Percentiles rank a stretch among this genome's conserved stretches.
phyloP scores from a whole-genome alignment of 495 filamentous ascomycete species.

The Xanthoparmelia taractica region DNA sequence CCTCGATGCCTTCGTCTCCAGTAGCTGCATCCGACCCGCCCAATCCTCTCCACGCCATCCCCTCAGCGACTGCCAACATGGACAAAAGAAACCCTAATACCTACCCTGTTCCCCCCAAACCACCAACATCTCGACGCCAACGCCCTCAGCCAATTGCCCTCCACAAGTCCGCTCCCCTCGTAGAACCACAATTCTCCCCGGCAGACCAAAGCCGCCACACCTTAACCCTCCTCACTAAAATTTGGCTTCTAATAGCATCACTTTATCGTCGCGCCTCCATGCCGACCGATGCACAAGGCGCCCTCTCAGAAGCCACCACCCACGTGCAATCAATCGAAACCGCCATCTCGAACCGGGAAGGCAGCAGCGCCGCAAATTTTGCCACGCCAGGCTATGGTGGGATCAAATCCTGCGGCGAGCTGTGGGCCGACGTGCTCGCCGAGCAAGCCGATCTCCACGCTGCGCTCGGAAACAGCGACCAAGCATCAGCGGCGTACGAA shows the following conservation, averaged over 20 bases:
- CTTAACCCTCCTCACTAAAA: slow-evolving; percentile 56
- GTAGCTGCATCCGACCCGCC: slow-evolving; percentile 16
- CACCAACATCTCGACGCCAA: slow-evolving; percentile 25
- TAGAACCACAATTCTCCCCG: slow-evolving; percentile 31
- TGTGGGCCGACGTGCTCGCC: slow-evolving; percentile 71
- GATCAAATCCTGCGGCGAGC: slow-evolving; percentile 65
- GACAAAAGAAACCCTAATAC: slow-evolving; percentile 34
- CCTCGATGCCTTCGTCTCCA: slow-evolving; percentile 12
- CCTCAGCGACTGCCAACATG: slow-evolving; percentile 45
- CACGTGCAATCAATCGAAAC: slow-evolving; percentile 48
- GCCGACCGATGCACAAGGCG: slow-evolving; percentile 66
- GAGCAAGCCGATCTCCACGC: slow-evolving; percentile 66
- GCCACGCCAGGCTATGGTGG: slow-evolving; percentile 63
- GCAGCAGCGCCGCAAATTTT: slow-evolving; percentile 45
- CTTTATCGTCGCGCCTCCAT: slow-evolving; percentile 78
- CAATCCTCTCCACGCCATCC: slow-evolving; percentile 38
- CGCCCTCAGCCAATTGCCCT: slow-evolving; percentile 6
- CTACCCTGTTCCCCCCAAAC: slow-evolving; percentile 35
- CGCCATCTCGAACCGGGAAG: slow-evolving; percentile 33
- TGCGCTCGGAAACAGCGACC: slow-evolving; percentile 52
- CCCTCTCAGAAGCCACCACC: slow-evolving; percentile 72
- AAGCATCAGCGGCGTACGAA: slow-evolving; percentile 69
- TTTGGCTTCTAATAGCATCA: slow-evolving; percentile 83
- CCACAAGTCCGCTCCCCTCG: slow-evolving; percentile 3
- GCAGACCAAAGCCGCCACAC: slow-evolving; percentile 49